Evolutionary conservation across 1,139 yeast species (phyloP).

Genomic region (Yamadazyma trypodendri): DNA sequence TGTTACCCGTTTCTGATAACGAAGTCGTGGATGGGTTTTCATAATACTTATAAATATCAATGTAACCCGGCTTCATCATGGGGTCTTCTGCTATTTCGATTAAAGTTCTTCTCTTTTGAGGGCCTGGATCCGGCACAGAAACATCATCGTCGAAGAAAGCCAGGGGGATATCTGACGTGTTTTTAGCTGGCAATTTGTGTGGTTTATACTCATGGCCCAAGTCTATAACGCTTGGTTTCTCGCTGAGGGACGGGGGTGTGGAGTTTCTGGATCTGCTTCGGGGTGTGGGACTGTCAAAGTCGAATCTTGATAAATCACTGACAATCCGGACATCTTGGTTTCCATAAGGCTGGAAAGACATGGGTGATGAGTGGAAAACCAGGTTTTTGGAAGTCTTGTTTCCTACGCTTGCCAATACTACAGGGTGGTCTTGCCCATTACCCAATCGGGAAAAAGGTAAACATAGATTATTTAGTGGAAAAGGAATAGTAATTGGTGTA

Average conservation of each 20-base stretch:
- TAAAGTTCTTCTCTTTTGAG: constrained; percentile 12
- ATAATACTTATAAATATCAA: constrained; percentile 21
- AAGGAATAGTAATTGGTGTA: constrained; percentile 5
- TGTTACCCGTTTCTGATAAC: constrained; percentile 7
- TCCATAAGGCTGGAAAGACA: constrained; percentile 25
- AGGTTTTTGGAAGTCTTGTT: no score
- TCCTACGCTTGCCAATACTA: no score
- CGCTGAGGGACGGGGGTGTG: constrained; percentile 25
- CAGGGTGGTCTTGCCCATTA: no score
- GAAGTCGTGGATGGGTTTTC: constrained; percentile 16
- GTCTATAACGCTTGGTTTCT: constrained; percentile 7
- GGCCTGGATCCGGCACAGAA: constrained; percentile 13
- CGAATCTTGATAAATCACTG: constrained; percentile 32
- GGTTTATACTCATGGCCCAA: background rate
- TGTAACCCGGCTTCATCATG: constrained; percentile 12
- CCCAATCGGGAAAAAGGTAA: constrained; percentile 8
- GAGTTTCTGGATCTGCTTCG: constrained; percentile 27
- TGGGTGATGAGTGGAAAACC: background rate
- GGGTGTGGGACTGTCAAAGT: constrained; percentile 23
- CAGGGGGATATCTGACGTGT: constrained; percentile 8
- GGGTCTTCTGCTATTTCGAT: constrained; percentile 17
- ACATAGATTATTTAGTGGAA: constrained; percentile 5
- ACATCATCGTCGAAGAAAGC: constrained; percentile 12
- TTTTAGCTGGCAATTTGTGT: background rate
- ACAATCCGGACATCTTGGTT: constrained; percentile 24